phyloP scores from a whole-genome alignment of 2,329 filamentous ascomycete genomes.

The Fusarium sp. region DNA sequence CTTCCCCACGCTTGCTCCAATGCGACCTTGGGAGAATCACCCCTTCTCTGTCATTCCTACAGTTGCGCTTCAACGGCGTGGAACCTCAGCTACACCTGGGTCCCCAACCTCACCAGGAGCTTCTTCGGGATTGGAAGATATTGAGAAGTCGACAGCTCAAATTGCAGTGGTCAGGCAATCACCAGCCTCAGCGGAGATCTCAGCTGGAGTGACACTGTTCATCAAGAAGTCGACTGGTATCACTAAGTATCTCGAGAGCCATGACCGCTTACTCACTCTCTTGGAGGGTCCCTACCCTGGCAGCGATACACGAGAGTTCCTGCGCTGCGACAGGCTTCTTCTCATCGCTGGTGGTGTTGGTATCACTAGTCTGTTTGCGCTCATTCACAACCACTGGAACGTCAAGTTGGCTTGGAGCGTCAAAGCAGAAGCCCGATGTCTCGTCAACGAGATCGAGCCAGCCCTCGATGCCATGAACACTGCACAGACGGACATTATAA shows the following conservation, averaged over 20 bases:
- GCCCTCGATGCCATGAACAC: neutral
- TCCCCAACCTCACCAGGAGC: neutral
- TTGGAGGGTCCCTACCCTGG: conserved; percentile 1
- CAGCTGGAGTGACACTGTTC: neutral
- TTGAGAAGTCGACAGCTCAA: neutral
- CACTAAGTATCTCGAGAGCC: conserved; percentile 1
- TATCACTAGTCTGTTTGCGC: neutral
- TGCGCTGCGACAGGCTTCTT: conserved; percentile 9
- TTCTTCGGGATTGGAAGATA: neutral
- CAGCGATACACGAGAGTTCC: neutral
- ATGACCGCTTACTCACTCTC: conserved; percentile 1
- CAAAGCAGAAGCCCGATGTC: neutral
- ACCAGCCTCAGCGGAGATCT: neutral
- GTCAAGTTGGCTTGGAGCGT: conserved; percentile 4
- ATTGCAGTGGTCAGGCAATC: neutral
- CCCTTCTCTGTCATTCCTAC: conserved; percentile 12
- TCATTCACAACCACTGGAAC: conserved; percentile 11
- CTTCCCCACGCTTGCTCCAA: neutral
- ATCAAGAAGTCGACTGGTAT: conserved; percentile 10
- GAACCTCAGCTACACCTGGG: fast-evolving
- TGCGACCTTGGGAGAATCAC: conserved; percentile 14
- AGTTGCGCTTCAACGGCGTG: neutral
- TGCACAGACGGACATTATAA: neutral
- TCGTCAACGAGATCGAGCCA: conserved; percentile 7
- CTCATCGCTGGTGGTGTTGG: conserved; percentile 10